These are phyloP conservation scores for Drechslerella stenobrocha DNA, from an alignment of 2,329 filamentous ascomycete genomes.

Conservation along the genomic window DNA sequence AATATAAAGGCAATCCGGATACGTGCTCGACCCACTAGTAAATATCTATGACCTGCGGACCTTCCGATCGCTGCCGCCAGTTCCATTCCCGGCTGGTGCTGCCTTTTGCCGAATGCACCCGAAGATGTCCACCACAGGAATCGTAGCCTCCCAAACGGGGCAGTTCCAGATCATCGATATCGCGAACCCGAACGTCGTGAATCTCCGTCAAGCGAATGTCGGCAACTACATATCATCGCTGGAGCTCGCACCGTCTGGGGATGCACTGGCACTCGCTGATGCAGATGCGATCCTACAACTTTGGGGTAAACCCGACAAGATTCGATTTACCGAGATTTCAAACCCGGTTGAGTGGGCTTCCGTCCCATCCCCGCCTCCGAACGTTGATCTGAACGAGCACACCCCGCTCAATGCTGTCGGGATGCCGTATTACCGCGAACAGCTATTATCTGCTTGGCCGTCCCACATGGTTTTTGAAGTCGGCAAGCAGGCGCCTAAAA, in stretches of 20 bases:
- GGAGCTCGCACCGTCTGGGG: slow-evolving; percentile 84
- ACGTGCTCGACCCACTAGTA: slow-evolving; percentile 86
- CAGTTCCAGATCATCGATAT: slow-evolving; percentile 96
- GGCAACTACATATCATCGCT: slow-evolving; percentile 74
- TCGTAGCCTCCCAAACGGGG: slow-evolving; percentile 87
- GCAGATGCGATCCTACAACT: slow-evolving; percentile 77
- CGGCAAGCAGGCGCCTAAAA: slow-evolving; percentile 73
- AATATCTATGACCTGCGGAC: slow-evolving; percentile 96
- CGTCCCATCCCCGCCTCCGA: slow-evolving; percentile 62
- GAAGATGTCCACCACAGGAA: slow-evolving; percentile 88
- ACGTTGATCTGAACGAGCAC: slow-evolving; percentile 71
- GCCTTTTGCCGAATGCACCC: slow-evolving; percentile 97
- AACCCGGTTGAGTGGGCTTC: slow-evolving; percentile 78
- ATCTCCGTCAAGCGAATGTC: slow-evolving; percentile 79
- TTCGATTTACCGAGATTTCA: slow-evolving; percentile 81
- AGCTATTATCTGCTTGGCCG: slow-evolving; percentile 86
- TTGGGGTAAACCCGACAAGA: slow-evolving; percentile 83
- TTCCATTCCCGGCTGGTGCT: slow-evolving; percentile 87
- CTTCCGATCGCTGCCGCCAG: slow-evolving; percentile 80
- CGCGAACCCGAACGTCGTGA: slow-evolving; percentile 87
- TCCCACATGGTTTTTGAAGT: slow-evolving; percentile 80
- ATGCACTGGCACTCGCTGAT: slow-evolving; percentile 80
- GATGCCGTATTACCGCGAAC: slow-evolving; percentile 90
- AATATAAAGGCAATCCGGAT: slow-evolving; percentile 64
- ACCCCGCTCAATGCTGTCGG: slow-evolving; percentile 82